Conservation (phyloP, 2,329 filamentous ascomycete genomes). For the Colletotrichum tamarilloi region DNA sequence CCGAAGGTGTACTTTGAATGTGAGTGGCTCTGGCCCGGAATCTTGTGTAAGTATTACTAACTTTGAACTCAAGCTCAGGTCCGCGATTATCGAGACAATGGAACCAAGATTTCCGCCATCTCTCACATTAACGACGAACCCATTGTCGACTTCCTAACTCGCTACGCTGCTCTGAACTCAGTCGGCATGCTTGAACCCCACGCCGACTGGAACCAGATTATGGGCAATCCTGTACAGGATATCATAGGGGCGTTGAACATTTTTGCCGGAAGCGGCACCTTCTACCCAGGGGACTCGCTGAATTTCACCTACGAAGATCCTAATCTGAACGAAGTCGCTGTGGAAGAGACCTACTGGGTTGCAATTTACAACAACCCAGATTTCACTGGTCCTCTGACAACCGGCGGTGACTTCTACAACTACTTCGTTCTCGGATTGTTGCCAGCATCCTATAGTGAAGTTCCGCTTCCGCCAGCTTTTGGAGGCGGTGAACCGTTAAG, state of each 20-base stretch:
- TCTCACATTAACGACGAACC: constrained; percentile 25
- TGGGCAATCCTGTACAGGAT: constrained; percentile 24
- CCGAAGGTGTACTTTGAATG: constrained; percentile 27
- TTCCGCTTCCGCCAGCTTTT: not conserved
- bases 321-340: no score
- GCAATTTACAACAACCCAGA: constrained; percentile 26
- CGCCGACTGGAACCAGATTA: constrained; percentile 28
- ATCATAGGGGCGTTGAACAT: constrained; percentile 7
- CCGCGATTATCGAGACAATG: constrained; percentile 1
- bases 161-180: constrained; percentile 10
- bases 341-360: constrained; percentile 4
- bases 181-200: constrained; percentile 30
- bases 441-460: constrained; percentile 14
- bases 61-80: not conserved
- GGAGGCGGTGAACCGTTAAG: not conserved
- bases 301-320: constrained; percentile 26
- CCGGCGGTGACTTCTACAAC: constrained; percentile 30
- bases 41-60: not conserved
- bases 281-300: constrained; percentile 21
- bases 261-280: constrained; percentile 13
- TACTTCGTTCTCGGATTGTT: constrained; percentile 22
- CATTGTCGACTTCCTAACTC: not conserved
- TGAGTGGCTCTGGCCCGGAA: not conserved
- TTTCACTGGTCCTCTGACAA: constrained; percentile 19
- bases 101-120: constrained; percentile 9